Conservation (phyloP, 2,329 filamentous ascomycete genomes). For the Fusarium nodosum region DNA sequence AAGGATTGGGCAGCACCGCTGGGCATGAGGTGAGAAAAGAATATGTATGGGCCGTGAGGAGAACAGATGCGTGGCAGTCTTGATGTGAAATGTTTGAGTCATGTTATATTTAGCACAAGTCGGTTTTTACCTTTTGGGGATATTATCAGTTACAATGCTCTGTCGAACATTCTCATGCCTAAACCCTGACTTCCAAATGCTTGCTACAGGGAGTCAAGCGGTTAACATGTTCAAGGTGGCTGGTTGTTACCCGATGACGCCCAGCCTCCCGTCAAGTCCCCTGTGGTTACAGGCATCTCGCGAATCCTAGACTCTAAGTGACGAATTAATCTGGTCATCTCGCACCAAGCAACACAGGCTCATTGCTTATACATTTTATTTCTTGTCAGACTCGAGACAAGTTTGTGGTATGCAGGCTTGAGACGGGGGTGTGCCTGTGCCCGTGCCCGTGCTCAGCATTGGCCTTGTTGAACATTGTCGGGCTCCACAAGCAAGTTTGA, state of each 20-base stretch:
- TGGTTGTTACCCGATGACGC: conserved; percentile 29
- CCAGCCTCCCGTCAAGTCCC: conserved; percentile 28
- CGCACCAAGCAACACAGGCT: neutral
- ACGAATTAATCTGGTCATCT: conserved; percentile 2
- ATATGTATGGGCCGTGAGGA: conserved; percentile 18
- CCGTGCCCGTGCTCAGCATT: conserved; percentile 16
- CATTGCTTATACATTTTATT: neutral
- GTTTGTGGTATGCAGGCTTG: neutral
- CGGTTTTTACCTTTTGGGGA: conserved; percentile 2
- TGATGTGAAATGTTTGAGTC: conserved; percentile 24
- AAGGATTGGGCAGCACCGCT: conserved; percentile 43
- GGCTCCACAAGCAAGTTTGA: conserved; percentile 28
- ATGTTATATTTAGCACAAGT: conserved; percentile 17
- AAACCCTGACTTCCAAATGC: conserved; percentile 16
- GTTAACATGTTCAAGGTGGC: conserved; percentile 38
- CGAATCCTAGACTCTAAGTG: no score
- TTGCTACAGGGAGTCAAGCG: conserved; percentile 31
- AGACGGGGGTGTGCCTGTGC: conserved; percentile 3
- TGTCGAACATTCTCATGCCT: conserved; percentile 18
- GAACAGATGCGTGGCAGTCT: conserved; percentile 34
- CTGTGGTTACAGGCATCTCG: conserved; percentile 28
- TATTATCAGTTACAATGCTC: neutral
- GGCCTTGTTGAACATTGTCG: conserved; percentile 23
- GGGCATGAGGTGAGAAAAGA: conserved; percentile 18
- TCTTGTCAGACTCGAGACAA: neutral